Evolutionary conservation across 2,329 filamentous ascomycete species (phyloP).

Genomic region (Xylariaceae sp.): DNA sequence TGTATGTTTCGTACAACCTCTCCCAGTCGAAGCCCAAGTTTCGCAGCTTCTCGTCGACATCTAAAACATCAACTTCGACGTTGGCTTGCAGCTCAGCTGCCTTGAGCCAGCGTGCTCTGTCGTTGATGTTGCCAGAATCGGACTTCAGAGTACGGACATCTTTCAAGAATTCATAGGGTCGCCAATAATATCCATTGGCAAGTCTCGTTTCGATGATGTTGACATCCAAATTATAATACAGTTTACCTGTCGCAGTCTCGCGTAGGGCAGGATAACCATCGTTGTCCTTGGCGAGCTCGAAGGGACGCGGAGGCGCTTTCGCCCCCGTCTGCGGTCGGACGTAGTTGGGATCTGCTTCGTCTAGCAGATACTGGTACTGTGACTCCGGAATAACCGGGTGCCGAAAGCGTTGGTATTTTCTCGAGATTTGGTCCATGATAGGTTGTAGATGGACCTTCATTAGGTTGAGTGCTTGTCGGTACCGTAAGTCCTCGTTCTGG

Average conservation of each 20-base stretch:
- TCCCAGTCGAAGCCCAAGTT: slow-evolving; percentile 66
- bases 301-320: slow-evolving; percentile 61
- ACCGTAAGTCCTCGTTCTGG: slow-evolving; percentile 72
- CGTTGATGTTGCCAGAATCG: slow-evolving; percentile 77
- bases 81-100: slow-evolving; percentile 90
- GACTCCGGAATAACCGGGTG: slow-evolving; percentile 69
- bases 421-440: slow-evolving; percentile 95
- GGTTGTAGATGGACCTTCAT: slow-evolving; percentile 87
- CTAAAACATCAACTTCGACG: slow-evolving; percentile 85
- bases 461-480: slow-evolving; percentile 76
- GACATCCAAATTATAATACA: slow-evolving; percentile 92
- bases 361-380: slow-evolving; percentile 74
- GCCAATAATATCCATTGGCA: slow-evolving; percentile 92
- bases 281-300: slow-evolving; percentile 71
- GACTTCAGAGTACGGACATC: slow-evolving; percentile 82
- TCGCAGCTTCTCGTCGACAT: slow-evolving; percentile 62
- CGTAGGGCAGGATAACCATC: slow-evolving; percentile 71
- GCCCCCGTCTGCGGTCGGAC: slow-evolving; percentile 52
- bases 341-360: slow-evolving; percentile 71
- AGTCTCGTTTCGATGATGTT: slow-evolving; percentile 92
- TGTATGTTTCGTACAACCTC: slow-evolving; percentile 67
- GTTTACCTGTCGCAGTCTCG: slow-evolving; percentile 72
- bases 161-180: slow-evolving; percentile 80
- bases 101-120: slow-evolving; percentile 75
- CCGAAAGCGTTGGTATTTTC: slow-evolving; percentile 83